Evolutionary conservation across 2,329 filamentous ascomycete species (phyloP).

Genomic region (Xylogone sp.): DNA sequence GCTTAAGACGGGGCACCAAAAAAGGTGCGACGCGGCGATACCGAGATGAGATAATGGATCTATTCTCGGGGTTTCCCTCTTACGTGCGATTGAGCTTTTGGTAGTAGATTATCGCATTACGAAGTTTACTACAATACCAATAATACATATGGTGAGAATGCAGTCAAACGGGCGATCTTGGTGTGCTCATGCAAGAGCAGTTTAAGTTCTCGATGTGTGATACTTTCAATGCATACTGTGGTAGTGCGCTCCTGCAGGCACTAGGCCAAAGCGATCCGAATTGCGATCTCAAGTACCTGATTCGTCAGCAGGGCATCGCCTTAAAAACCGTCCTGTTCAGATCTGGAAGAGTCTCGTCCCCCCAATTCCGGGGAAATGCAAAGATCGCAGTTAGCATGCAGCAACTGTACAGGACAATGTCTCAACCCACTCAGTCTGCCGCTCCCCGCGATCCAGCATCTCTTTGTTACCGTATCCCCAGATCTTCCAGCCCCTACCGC

Average conservation of each 20-base stretch:
- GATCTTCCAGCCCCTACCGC: background rate
- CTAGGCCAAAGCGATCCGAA: background rate
- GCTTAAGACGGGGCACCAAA: background rate
- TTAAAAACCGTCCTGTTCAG: background rate
- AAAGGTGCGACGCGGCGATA: background rate
- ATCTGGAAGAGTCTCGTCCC: background rate
- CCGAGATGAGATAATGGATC: background rate
- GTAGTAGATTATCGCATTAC: too few relatives aligned
- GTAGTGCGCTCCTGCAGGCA: background rate
- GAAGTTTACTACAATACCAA: too few relatives aligned
- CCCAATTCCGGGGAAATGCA: background rate
- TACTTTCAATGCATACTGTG: background rate
- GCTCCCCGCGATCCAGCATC: background rate
- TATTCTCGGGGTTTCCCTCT: background rate
- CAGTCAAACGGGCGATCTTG: background rate
- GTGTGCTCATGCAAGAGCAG: too few relatives aligned
- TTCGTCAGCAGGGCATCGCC: background rate
- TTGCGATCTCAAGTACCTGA: background rate
- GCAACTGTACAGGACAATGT: background rate
- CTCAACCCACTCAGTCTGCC: background rate
- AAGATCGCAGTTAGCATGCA: background rate
- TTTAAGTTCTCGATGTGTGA: background rate
- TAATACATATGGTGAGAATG: background rate
- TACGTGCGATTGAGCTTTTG: too few relatives aligned
- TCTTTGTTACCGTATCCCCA: background rate